phyloP scores from a whole-genome alignment of 345 rosid genomes.

The Melastoma malabathricum region DNA sequence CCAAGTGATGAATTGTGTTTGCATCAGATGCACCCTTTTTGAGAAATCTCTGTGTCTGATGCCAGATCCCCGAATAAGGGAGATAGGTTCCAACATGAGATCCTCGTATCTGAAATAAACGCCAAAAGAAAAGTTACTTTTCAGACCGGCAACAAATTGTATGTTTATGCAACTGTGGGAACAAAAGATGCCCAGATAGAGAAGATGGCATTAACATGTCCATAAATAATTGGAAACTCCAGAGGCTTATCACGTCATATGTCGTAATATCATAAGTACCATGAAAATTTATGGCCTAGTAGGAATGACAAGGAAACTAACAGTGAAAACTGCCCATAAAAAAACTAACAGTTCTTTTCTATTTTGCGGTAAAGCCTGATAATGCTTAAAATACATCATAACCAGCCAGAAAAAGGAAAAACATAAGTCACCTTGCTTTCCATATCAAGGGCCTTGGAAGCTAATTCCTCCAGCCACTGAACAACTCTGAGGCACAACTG shows the following conservation, averaged over 20 bases:
- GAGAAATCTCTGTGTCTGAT: conserved; percentile 76
- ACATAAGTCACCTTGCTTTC: conserved; percentile 63
- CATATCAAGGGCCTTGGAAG: conserved; percentile 86
- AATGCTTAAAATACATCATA: too few relatives aligned
- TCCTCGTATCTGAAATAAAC: conserved; percentile 56
- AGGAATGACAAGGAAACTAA: too few relatives aligned
- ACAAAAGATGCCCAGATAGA: neutral
- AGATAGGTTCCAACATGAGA: conserved; percentile 94
- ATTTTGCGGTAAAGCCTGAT: too few relatives aligned
- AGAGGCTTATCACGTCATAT: too few relatives aligned
- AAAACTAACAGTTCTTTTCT: too few relatives aligned
- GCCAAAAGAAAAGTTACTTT: neutral
- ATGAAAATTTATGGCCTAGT: too few relatives aligned
- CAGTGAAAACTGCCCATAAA: too few relatives aligned
- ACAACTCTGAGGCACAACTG: conserved; percentile 89
- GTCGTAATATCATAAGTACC: too few relatives aligned
- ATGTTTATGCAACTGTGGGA: neutral
- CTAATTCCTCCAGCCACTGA: conserved; percentile 93
- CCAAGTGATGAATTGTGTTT: conserved; percentile 77
- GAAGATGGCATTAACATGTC: neutral
- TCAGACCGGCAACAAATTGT: neutral
- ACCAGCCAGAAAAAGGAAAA: too few relatives aligned
- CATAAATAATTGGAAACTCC: too few relatives aligned
- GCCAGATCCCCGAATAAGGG: conserved; percentile 92
- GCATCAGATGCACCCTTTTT: conserved; percentile 41